Evolutionary conservation across 2,329 filamentous ascomycete genomes (phyloP).

Genomic region (Cadophora luteo-olivacea): DNA sequence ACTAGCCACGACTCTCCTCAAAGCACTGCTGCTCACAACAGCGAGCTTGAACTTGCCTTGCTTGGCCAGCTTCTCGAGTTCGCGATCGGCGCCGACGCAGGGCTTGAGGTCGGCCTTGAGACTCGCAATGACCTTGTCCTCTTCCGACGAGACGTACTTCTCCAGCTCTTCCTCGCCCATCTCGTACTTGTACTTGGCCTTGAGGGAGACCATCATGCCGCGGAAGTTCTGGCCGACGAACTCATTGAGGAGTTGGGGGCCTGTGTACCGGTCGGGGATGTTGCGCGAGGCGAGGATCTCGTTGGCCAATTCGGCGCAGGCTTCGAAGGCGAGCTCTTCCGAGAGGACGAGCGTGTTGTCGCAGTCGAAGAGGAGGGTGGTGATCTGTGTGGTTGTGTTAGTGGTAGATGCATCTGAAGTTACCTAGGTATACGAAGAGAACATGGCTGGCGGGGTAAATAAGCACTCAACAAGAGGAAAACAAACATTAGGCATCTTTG

Average conservation of each 20-base stretch:
- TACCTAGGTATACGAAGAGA: not conserved
- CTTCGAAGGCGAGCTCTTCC: slow-evolving; percentile 89
- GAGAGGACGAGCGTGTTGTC: slow-evolving; percentile 95
- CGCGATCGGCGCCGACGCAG: slow-evolving; percentile 71
- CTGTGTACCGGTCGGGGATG: slow-evolving; percentile 74
- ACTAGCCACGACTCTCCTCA: slow-evolving; percentile 77
- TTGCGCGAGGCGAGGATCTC: slow-evolving; percentile 75
- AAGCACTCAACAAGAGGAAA: not conserved
- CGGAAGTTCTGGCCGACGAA: slow-evolving; percentile 96
- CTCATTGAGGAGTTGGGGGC: slow-evolving; percentile 78
- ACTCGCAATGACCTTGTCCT: slow-evolving; percentile 84
- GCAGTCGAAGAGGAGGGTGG: slow-evolving; percentile 75
- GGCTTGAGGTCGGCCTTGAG: slow-evolving; percentile 71
- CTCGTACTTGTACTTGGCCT: slow-evolving; percentile 76
- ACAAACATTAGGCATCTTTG: slow-evolving; percentile 28
- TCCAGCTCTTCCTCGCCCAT: slow-evolving; percentile 74
- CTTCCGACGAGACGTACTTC: slow-evolving; percentile 76
- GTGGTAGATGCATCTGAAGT: not conserved
- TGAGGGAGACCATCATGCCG: slow-evolving; percentile 82
- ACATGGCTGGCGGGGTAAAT: slow-evolving; percentile 13
- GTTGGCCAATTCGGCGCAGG: slow-evolving; percentile 88
- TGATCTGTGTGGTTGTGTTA: slow-evolving; percentile 58
- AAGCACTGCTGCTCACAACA: slow-evolving; percentile 82
- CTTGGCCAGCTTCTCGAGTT: slow-evolving; percentile 69
- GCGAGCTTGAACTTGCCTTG: slow-evolving; percentile 73